Conservation (phyloP, 345 rosid genomes). For the Cardamine resedifolia region DNA sequence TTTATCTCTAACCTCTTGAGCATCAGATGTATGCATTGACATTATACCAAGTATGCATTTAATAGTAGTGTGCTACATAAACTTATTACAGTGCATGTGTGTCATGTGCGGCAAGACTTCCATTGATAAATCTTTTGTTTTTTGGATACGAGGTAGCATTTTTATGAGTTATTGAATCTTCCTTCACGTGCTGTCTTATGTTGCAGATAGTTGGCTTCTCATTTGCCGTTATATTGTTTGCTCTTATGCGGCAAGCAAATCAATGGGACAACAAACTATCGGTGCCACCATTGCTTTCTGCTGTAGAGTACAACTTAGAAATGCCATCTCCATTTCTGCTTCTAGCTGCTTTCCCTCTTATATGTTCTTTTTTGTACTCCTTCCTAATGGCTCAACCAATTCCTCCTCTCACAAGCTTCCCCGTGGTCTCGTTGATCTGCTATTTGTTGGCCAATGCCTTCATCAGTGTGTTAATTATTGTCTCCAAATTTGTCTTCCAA, state of each 20-base stretch:
- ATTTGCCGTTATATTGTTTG: constrained; percentile 69
- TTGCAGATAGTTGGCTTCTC: constrained; percentile 42
- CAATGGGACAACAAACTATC: constrained; percentile 68
- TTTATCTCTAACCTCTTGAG: constrained; percentile 19
- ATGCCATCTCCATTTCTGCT: constrained; percentile 70
- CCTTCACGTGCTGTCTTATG: constrained; percentile 20
- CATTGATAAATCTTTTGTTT: constrained; percentile 14
- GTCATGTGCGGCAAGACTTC: not conserved
- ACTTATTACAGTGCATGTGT: not conserved
- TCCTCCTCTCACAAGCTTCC: constrained; percentile 71
- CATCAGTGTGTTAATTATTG: constrained; percentile 52
- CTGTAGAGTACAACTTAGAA: constrained; percentile 77
- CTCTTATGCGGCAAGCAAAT: constrained; percentile 81
- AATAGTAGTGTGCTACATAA: constrained; percentile 5
- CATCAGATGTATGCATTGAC: constrained; percentile 1
- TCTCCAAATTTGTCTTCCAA: constrained; percentile 71
- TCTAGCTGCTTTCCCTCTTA: constrained; percentile 57
- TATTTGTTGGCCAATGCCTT: constrained; percentile 75
- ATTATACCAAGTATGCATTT: not conserved
- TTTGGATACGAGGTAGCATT: not conserved
- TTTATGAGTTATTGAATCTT: constrained; percentile 22
- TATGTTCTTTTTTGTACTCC: constrained; percentile 54
- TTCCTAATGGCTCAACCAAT: constrained; percentile 63
- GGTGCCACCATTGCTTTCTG: constrained; percentile 70
- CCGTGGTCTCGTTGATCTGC: constrained; percentile 61